A percentile compares a stretch with the other conserved stretches of the same genome.
Evolutionary conservation across 768 basidiomycete species (phyloP).

Genomic region (Mycena galericulata): DNA sequence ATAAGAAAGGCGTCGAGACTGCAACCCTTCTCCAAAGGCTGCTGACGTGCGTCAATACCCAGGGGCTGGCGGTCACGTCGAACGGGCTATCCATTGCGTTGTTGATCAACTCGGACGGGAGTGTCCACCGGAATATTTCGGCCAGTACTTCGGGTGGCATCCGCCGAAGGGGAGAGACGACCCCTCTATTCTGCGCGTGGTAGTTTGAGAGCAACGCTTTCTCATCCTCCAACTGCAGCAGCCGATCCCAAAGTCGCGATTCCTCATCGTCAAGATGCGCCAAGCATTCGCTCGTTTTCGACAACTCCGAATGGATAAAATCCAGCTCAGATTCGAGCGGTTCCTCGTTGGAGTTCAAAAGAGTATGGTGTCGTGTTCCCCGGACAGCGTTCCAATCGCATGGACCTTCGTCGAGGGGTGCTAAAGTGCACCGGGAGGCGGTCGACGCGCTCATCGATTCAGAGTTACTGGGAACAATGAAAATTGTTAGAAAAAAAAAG

Average conservation of each 20-base stretch:
- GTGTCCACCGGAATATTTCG: conserved; percentile 3
- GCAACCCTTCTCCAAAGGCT: not conserved
- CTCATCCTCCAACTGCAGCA: not conserved
- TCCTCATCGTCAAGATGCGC: not conserved
- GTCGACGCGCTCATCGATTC: no score
- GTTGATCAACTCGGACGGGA: not conserved
- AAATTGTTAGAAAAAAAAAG: no score
- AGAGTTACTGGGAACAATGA: no score
- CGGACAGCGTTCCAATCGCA: no score
- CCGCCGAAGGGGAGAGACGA: not conserved
- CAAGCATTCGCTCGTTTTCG: not conserved
- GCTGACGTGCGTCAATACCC: not conserved
- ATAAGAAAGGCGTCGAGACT: not conserved
- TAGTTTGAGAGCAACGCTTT: not conserved
- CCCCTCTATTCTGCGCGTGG: not conserved
- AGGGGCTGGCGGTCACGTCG: not conserved
- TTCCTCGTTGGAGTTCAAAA: not conserved
- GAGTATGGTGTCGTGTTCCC: not conserved
- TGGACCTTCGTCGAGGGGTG: no score
- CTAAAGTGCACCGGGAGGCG: no score
- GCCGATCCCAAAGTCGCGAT: not conserved
- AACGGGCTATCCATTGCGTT: not conserved
- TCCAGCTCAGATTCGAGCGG: not conserved
- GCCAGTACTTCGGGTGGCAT: conserved; percentile 2
- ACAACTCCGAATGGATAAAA: not conserved